phyloP scores from a whole-genome alignment of 1,284 basidiomycete species.

The Ganoderma meredithae region DNA sequence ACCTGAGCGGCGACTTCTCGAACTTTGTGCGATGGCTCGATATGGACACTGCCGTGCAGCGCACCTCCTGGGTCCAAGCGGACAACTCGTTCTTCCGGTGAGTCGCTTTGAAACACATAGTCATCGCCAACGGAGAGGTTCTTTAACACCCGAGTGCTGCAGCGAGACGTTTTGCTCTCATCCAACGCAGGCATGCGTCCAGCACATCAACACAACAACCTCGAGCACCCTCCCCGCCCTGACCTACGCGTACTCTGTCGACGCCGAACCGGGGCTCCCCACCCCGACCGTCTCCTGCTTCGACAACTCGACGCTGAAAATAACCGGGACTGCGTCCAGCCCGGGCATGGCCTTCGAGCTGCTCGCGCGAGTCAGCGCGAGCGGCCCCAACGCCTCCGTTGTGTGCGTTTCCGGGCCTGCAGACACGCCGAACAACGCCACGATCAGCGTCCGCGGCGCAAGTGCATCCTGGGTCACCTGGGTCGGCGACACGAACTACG shows the following conservation, averaged over 20 bases:
- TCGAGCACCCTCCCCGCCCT: constrained; percentile 44
- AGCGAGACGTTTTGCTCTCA: constrained; percentile 78
- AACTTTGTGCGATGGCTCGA: constrained; percentile 74
- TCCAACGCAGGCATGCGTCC: constrained; percentile 64
- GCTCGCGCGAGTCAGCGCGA: constrained; percentile 54
- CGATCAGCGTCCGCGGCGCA: constrained; percentile 53
- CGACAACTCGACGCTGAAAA: constrained; percentile 59
- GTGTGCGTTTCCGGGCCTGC: constrained; percentile 43
- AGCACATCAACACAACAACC: constrained; percentile 55
- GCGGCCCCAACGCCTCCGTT: constrained; percentile 28
- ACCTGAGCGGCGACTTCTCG: constrained; percentile 48
- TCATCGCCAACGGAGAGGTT: no score
- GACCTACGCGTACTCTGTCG: constrained; percentile 61
- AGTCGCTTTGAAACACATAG: constrained; percentile 14
- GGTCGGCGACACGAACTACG: constrained; percentile 76
- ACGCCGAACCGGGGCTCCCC: constrained; percentile 56
- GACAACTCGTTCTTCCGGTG: constrained; percentile 56
- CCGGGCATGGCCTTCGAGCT: constrained; percentile 78
- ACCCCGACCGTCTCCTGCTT: constrained; percentile 68
- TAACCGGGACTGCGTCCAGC: constrained; percentile 58
- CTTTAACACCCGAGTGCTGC: not conserved
- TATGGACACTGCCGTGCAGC: constrained; percentile 64
- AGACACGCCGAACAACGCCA: constrained; percentile 53
- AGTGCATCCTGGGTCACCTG: constrained; percentile 68
- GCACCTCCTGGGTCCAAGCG: constrained; percentile 65